phyloP scores from a whole-genome alignment of 176 grass and related monocot genomes.

The Eleusine coracana region DNA sequence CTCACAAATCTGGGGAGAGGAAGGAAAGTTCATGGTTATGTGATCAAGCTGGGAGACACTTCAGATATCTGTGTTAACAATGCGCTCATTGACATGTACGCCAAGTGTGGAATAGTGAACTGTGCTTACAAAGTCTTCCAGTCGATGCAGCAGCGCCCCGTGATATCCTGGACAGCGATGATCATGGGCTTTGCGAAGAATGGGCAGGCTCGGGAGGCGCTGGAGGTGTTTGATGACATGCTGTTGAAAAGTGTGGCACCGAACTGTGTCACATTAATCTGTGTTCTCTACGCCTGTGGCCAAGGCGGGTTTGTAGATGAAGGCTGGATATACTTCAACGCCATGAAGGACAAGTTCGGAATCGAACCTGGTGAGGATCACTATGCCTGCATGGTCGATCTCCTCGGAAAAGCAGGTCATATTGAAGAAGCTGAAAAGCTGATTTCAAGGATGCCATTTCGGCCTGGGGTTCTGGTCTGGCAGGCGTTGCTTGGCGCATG shows the following conservation, averaged over 20 bases:
- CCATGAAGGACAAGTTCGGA: constrained; percentile 52
- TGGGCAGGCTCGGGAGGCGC: constrained; percentile 39
- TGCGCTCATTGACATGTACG: constrained; percentile 67
- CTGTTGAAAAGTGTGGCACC: constrained; percentile 34
- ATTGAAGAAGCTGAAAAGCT: constrained; percentile 55
- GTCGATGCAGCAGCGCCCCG: constrained; percentile 35
- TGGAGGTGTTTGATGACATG: constrained; percentile 56
- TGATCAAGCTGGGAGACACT: constrained; percentile 51
- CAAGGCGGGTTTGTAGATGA: constrained; percentile 59
- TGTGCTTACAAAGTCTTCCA: constrained; percentile 46
- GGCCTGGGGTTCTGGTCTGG: constrained; percentile 50
- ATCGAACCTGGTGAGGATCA: constrained; percentile 58
- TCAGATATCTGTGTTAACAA: constrained; percentile 45
- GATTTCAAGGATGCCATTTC: constrained; percentile 54
- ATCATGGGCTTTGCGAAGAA: constrained; percentile 64
- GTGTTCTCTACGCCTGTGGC: constrained; percentile 55
- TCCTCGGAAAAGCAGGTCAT: constrained; percentile 59
- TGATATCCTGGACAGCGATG: constrained; percentile 58
- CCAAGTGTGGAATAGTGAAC: constrained; percentile 43
- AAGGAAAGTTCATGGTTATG: constrained; percentile 47
- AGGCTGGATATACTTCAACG: constrained; percentile 57
- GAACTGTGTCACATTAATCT: constrained; percentile 56
- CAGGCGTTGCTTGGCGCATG: constrained; percentile 56
- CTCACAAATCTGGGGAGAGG: constrained; percentile 37
- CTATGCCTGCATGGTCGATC: constrained; percentile 71